Conservation (phyloP, 768 basidiomycete genomes). For the Glaciozyma martinii region DNA sequence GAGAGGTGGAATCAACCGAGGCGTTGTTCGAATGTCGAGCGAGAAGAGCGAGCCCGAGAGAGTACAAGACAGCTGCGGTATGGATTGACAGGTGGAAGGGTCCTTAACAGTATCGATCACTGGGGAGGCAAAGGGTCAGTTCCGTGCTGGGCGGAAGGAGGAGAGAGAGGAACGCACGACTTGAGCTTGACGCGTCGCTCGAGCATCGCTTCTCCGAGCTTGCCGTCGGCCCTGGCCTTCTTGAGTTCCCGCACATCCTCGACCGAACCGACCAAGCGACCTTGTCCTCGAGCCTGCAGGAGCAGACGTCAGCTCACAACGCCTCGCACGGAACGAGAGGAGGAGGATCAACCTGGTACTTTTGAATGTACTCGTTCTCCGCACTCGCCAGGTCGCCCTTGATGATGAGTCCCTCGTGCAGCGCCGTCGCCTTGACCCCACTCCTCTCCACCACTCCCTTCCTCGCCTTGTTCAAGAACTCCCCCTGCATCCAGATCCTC, state of each 20-base stretch:
- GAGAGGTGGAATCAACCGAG: not conserved
- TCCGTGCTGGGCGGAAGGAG: too few species aligned
- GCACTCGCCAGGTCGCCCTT: constrained; percentile 67
- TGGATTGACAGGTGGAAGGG: not conserved
- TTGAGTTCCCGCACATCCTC: constrained; percentile 74
- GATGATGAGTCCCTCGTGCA: constrained; percentile 49
- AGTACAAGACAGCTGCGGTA: not conserved
- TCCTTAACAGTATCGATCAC: not conserved
- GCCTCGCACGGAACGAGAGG: too few species aligned
- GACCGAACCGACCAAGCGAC: constrained; percentile 57
- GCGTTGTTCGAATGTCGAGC: not conserved
- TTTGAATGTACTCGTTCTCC: constrained; percentile 40
- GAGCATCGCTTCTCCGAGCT: constrained; percentile 58
- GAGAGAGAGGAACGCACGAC: constrained; percentile 17
- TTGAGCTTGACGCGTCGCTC: constrained; percentile 75
- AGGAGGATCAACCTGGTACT: constrained; percentile 47
- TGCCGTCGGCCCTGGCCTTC: constrained; percentile 44
- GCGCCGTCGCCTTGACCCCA: constrained; percentile 45
- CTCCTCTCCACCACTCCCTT: constrained; percentile 62
- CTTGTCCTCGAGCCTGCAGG: constrained; percentile 62
- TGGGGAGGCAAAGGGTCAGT: not conserved
- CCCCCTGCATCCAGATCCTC: constrained; percentile 79
- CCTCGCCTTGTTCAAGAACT: constrained; percentile 73
- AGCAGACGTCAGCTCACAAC: too few species aligned
- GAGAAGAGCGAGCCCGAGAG: not conserved